These are phyloP conservation scores for Fusarium sp. DNA, from an alignment of 2,329 filamentous ascomycete genomes.

Conservation along the genomic window DNA sequence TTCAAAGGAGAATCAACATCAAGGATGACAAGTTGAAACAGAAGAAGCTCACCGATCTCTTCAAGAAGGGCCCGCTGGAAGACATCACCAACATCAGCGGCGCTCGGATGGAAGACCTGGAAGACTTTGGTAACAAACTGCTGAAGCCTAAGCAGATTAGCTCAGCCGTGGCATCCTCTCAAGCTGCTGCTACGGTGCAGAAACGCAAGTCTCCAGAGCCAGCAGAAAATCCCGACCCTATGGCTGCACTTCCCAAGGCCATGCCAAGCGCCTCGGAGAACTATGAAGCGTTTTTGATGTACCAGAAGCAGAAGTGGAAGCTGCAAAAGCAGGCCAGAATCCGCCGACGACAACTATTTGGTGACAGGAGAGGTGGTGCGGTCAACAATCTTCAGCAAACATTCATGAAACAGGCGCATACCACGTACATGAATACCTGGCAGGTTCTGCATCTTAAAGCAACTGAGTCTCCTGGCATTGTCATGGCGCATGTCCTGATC, in stretches of 20 bases:
- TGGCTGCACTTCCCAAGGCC: constrained; percentile 78
- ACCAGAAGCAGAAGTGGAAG: constrained; percentile 99
- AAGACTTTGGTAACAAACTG: constrained; percentile 79
- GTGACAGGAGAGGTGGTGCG: constrained; percentile 71
- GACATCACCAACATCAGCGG: constrained; percentile 74
- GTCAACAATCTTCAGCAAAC: constrained; percentile 68
- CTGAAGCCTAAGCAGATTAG: constrained; percentile 70
- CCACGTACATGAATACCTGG: constrained; percentile 92
- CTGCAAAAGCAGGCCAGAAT: constrained; percentile 91
- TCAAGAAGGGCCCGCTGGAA: constrained; percentile 71
- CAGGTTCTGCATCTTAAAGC: constrained; percentile 88
- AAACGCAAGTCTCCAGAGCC: constrained; percentile 80
- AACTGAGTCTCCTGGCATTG: constrained; percentile 85
- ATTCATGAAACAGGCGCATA: constrained; percentile 91
- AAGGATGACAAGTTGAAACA: constrained; percentile 99
- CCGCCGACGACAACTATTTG: constrained; percentile 89
- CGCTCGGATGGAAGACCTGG: constrained; percentile 71
- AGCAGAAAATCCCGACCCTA: constrained; percentile 76
- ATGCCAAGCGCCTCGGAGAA: constrained; percentile 89
- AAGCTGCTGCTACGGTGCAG: constrained; percentile 58
- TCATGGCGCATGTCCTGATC: constrained; percentile 89
- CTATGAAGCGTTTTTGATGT: constrained; percentile 86
- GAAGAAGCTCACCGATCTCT: constrained; percentile 95
- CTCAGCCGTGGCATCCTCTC: constrained; percentile 64
- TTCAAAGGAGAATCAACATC: constrained; percentile 89